A percentile compares a stretch with the other conserved stretches of the same genome.
Evolutionary conservation across 2,329 filamentous ascomycete genomes (phyloP).

Genomic region (Sclerotinia trifoliorum): DNA sequence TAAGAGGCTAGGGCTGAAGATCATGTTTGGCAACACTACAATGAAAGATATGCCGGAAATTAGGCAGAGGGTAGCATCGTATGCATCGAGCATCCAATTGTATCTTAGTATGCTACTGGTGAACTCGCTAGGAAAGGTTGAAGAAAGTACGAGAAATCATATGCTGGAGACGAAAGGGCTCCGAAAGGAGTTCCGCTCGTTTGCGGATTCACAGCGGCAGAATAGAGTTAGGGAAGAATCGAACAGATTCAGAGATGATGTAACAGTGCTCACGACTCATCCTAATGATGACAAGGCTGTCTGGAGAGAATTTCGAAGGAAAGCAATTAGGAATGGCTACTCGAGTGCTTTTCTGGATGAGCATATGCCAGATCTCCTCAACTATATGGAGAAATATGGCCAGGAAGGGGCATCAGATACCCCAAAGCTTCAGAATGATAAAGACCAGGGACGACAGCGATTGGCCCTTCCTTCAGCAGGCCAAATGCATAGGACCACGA

Average conservation of each 20-base stretch:
- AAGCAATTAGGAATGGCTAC: background rate
- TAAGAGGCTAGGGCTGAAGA: background rate
- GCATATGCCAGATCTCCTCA: background rate
- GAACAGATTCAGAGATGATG: background rate
- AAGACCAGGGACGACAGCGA: background rate
- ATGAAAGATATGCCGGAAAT: background rate
- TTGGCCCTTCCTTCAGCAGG: background rate
- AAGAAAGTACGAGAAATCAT: background rate
- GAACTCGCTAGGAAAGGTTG: background rate
- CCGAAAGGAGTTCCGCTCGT: background rate
- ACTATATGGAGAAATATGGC: background rate
- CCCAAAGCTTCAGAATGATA: background rate
- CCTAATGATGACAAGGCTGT: background rate
- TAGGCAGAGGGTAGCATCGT: background rate
- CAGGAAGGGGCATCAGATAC: background rate
- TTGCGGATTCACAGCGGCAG: background rate
- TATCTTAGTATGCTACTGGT: background rate
- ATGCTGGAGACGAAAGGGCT: background rate
- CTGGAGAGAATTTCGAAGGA: background rate
- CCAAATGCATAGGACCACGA: too few species aligned
- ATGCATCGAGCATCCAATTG: background rate
- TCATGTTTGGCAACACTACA: background rate
- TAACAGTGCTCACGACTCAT: background rate
- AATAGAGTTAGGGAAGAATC: background rate
- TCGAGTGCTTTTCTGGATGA: background rate